A percentile compares a stretch with the other conserved stretches of the same genome.
Conservation (phyloP, 306 rosid genomes). For the Cucurbita moschata region DNA sequence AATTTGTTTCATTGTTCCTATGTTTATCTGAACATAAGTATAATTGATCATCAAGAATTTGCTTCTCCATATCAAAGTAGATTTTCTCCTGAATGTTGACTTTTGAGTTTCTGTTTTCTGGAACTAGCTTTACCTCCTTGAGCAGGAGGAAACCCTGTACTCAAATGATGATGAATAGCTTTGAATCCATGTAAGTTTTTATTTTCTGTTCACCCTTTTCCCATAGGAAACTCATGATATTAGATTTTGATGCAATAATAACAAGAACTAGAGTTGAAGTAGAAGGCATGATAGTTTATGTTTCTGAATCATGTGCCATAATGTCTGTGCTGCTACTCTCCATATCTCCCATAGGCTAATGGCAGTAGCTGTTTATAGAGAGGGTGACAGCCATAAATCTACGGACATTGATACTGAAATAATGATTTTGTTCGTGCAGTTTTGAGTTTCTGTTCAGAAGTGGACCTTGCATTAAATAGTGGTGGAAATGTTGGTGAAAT, state of each 20-base stretch:
- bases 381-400: neutral
- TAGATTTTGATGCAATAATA: neutral
- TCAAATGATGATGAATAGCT: slow-evolving; percentile 1
- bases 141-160: neutral
- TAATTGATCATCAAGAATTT: neutral
- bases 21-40: neutral
- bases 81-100: neutral
- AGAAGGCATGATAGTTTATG: neutral
- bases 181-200: neutral
- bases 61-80: neutral
- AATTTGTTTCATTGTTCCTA: neutral
- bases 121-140: neutral
- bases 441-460: slow-evolving; percentile 4
- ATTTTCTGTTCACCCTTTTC: neutral
- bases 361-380: neutral
- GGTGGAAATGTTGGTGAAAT: slow-evolving; percentile 2
- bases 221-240: neutral
- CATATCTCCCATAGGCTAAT: neutral
- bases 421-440: neutral
- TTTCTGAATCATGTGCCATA: neutral
- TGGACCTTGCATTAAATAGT: neutral
- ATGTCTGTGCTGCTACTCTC: neutral
- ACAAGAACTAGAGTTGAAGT: neutral
- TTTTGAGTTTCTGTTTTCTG: neutral
- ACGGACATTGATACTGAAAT: neutral